Evolutionary conservation across 1,284 basidiomycete species (phyloP).

Genomic region (Ceratobasidium papillatum): DNA sequence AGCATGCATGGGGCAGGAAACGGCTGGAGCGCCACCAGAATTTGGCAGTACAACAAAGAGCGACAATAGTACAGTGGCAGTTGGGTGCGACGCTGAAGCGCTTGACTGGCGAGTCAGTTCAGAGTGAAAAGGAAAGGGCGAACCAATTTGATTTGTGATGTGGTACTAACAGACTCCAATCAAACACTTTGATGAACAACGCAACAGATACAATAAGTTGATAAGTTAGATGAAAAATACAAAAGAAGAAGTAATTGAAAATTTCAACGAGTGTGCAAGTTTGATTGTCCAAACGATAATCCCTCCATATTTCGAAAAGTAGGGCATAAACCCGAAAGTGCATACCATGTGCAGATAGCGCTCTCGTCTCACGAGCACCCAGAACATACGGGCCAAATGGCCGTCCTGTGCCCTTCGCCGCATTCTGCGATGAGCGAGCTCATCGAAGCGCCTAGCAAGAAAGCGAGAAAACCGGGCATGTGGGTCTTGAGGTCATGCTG

Average conservation of each 20-base stretch:
- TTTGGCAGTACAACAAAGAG: no score
- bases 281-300: background rate
- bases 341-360: background rate
- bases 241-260: background rate
- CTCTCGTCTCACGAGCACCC: background rate
- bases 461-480: background rate
- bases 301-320: background rate
- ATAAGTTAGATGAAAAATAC: slow-evolving; percentile 5
- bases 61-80: no score
- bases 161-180: background rate
- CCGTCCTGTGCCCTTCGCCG: background rate
- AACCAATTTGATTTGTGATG: background rate
- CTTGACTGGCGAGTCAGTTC: no score
- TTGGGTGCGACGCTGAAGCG: no score
- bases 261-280: background rate
- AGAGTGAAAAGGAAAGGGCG: background rate
- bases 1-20: no score
- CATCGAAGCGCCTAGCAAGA: background rate
- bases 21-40: no score
- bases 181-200: background rate
- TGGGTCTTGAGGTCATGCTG: background rate
- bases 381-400: background rate
- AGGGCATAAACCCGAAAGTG: background rate
- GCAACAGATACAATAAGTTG: background rate
- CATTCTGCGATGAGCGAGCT: background rate